Evolutionary conservation across 495 filamentous ascomycete species (phyloP).

Genomic region (Extremus antarcticus): DNA sequence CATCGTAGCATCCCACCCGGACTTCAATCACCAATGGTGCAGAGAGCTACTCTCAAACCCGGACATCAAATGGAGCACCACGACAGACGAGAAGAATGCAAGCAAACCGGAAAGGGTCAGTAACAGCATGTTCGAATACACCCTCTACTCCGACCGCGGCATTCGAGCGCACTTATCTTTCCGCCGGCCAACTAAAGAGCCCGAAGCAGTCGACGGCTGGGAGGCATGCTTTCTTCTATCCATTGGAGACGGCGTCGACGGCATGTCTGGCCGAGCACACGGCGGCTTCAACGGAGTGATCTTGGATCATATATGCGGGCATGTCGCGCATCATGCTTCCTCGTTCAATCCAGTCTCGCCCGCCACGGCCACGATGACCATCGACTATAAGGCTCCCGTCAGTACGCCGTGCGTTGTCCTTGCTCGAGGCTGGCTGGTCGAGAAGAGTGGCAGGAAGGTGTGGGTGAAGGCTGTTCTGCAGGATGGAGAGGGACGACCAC

Average conservation of each 20-base stretch:
- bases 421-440: slow-evolving; percentile 14
- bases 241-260: slow-evolving; percentile 14
- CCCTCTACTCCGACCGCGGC: slow-evolving; percentile 6
- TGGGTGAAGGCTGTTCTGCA: slow-evolving; percentile 13
- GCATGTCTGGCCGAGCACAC: slow-evolving; percentile 13
- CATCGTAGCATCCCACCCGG: neutral
- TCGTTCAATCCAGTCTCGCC: slow-evolving; percentile 2
- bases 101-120: neutral
- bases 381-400: slow-evolving; percentile 18
- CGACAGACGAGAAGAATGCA: neutral
- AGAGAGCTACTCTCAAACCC: neutral
- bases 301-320: slow-evolving; percentile 11
- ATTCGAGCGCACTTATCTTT: slow-evolving; percentile 13
- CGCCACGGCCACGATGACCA: slow-evolving; percentile 16
- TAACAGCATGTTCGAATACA: slow-evolving; percentile 14
- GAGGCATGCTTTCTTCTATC: slow-evolving; percentile 15
- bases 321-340: neutral
- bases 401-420: slow-evolving; percentile 16
- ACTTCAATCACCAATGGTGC: neutral
- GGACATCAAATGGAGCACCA: neutral
- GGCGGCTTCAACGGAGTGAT: slow-evolving; percentile 17
- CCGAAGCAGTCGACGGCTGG: slow-evolving; percentile 1
- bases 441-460: slow-evolving; percentile 15
- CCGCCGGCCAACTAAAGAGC: slow-evolving; percentile 6
- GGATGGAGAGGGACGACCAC: slow-evolving; percentile 13